phyloP scores from a whole-genome alignment of 345 rosid genomes.

The Nasturtium officinale region DNA sequence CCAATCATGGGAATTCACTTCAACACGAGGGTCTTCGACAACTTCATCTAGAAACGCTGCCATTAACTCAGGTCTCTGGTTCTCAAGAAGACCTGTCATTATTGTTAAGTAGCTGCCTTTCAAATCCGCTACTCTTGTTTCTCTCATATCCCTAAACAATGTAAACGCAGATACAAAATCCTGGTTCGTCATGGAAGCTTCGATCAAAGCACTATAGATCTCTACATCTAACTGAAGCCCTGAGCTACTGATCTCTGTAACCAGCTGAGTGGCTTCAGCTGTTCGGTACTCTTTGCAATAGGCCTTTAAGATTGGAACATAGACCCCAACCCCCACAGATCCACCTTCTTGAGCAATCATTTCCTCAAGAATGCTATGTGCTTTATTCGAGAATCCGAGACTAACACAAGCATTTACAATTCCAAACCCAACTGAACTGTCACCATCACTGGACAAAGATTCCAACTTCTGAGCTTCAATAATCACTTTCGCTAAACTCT shows the following conservation, averaged over 20 bases:
- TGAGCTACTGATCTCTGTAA: slow-evolving; percentile 65
- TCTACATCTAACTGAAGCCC: slow-evolving; percentile 73
- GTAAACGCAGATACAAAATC: slow-evolving; percentile 92
- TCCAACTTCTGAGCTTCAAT: slow-evolving; percentile 76
- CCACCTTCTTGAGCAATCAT: slow-evolving; percentile 63
- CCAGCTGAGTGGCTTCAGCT: slow-evolving; percentile 92
- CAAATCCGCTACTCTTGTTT: slow-evolving; percentile 57
- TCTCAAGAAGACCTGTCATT: slow-evolving; percentile 87
- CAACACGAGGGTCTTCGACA: slow-evolving; percentile 85
- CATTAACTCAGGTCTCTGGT: slow-evolving; percentile 79
- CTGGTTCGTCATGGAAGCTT: slow-evolving; percentile 88
- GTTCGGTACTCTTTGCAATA: slow-evolving; percentile 80
- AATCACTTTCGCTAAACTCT: slow-evolving; percentile 71
- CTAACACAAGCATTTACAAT: slow-evolving; percentile 70
- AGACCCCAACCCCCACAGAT: slow-evolving; percentile 73
- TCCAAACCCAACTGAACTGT: slow-evolving; percentile 71
- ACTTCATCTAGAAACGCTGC: slow-evolving; percentile 92
- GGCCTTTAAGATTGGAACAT: slow-evolving; percentile 80
- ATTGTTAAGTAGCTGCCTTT: slow-evolving; percentile 83
- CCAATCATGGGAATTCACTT: slow-evolving; percentile 95
- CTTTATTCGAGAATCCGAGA: slow-evolving; percentile 80
- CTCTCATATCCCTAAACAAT: slow-evolving; percentile 90
- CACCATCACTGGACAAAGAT: slow-evolving; percentile 36
- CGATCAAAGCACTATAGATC: slow-evolving; percentile 65
- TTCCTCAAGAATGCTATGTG: slow-evolving; percentile 80